Evolutionary conservation across 2,329 filamentous ascomycete species (phyloP).

Genomic region (Penicillium freii): DNA sequence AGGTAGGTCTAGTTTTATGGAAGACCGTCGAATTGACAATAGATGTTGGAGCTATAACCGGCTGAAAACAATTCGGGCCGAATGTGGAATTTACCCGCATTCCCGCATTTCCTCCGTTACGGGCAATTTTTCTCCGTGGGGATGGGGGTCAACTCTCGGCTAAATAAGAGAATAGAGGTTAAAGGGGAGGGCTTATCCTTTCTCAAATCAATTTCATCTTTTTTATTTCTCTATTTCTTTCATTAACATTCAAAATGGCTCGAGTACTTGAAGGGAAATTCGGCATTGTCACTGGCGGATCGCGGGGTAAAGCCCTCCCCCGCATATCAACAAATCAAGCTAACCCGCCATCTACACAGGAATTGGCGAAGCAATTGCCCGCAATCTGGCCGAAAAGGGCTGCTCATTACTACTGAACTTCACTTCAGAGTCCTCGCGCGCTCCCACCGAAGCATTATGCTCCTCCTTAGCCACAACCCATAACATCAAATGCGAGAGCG

Average conservation of each 20-base stretch:
- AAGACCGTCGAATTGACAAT: background rate
- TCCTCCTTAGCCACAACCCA: constrained; percentile 56
- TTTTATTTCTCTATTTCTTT: background rate
- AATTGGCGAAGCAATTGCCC: constrained; percentile 68
- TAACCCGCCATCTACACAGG: constrained; percentile 48
- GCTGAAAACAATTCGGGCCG: constrained; percentile 1
- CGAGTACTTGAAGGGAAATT: constrained; percentile 68
- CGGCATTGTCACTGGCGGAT: constrained; percentile 75
- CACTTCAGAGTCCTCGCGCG: constrained; percentile 61
- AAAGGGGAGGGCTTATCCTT: constrained; percentile 5
- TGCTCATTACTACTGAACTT: constrained; percentile 69
- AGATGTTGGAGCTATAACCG: background rate
- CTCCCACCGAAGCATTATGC: constrained; percentile 55
- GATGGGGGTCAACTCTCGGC: constrained; percentile 14
- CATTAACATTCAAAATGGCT: constrained; percentile 12
- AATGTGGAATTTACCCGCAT: constrained; percentile 3
- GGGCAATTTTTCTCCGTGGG: constrained; percentile 29
- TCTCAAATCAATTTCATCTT: background rate
- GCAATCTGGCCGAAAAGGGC: constrained; percentile 71
- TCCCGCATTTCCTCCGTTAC: constrained; percentile 9
- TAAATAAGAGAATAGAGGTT: constrained; percentile 14
- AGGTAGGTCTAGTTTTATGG: background rate
- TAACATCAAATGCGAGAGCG: constrained; percentile 58
- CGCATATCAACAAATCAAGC: constrained; percentile 4
- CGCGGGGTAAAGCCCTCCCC: constrained; percentile 58